phyloP scores from a whole-genome alignment of 768 basidiomycete genomes.

The Leccinum subtestaceum region DNA sequence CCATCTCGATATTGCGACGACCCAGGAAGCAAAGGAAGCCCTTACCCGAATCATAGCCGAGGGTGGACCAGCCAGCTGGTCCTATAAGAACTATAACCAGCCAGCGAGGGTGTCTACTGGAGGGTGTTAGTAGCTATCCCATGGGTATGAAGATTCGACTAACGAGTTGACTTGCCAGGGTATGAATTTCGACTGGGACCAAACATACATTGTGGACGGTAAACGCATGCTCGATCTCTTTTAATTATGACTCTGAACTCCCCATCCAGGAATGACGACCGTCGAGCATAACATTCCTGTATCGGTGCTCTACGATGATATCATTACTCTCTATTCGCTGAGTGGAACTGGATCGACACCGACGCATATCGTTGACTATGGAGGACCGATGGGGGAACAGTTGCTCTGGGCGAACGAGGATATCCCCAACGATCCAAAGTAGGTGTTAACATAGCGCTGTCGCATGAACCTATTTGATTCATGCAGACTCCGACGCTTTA shows the following conservation, averaged over 20 bases:
- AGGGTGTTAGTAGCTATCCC: constrained; percentile 44
- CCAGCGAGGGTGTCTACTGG: constrained; percentile 67
- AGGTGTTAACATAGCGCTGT: constrained; percentile 11
- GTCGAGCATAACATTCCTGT: constrained; percentile 70
- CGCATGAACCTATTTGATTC: background rate
- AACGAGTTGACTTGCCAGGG: constrained; percentile 33
- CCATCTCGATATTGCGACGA: constrained; percentile 65
- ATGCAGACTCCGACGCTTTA: constrained; percentile 57
- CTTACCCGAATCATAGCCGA: constrained; percentile 68
- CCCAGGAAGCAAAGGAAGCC: constrained; percentile 62
- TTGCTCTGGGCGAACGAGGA: constrained; percentile 64
- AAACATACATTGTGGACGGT: constrained; percentile 77
- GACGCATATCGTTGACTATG: constrained; percentile 76
- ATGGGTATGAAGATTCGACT: background rate
- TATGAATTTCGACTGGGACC: constrained; percentile 79
- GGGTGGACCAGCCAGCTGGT: constrained; percentile 66
- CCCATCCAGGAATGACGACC: constrained; percentile 64
- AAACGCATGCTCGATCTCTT: constrained; percentile 6
- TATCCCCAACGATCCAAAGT: constrained; percentile 70
- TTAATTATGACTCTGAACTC: background rate
- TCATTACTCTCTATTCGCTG: constrained; percentile 55
- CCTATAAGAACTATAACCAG: constrained; percentile 79
- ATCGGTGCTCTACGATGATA: constrained; percentile 62
- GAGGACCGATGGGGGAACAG: constrained; percentile 68
- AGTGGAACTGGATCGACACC: constrained; percentile 75